These are phyloP conservation scores for Fusarium albidum DNA, from an alignment of 2,329 filamentous ascomycete species.

Conservation along the genomic window DNA sequence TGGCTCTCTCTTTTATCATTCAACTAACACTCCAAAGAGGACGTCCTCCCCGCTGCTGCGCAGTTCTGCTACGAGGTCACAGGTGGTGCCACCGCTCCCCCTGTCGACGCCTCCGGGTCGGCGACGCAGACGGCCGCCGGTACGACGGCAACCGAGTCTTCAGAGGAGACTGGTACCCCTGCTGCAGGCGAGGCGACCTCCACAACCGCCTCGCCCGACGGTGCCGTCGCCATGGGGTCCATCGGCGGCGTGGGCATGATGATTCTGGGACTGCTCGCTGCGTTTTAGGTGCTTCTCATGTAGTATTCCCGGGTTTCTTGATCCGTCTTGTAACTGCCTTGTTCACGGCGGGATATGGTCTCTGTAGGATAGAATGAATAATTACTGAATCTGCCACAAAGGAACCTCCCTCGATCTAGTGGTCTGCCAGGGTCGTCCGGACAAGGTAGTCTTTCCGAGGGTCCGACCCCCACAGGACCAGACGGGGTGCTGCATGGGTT, in stretches of 20 bases:
- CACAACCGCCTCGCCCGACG: conserved; percentile 3
- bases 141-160: background rate
- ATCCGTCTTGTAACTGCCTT: background rate
- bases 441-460: too few species aligned
- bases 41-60: conserved; percentile 35
- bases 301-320: background rate
- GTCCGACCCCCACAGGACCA: too few species aligned
- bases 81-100: conserved; percentile 17
- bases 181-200: background rate
- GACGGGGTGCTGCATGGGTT: too few species aligned
- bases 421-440: too few species aligned
- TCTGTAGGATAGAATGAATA: too few species aligned
- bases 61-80: conserved; percentile 31
- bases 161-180: conserved; percentile 3
- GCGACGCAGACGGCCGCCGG: background rate
- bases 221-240: conserved; percentile 11
- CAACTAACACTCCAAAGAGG: conserved; percentile 18
- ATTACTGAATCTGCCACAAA: too few species aligned
- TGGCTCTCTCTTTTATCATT: background rate
- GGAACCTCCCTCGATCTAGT: too few species aligned
- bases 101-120: conserved; percentile 9
- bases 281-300: conserved; percentile 2
- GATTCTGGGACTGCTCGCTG: conserved; percentile 10
- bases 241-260: conserved; percentile 16
- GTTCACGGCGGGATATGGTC: too few species aligned